Evolutionary conservation across 345 rosid species (phyloP).

Genomic region (Odontarrhena argentea): DNA sequence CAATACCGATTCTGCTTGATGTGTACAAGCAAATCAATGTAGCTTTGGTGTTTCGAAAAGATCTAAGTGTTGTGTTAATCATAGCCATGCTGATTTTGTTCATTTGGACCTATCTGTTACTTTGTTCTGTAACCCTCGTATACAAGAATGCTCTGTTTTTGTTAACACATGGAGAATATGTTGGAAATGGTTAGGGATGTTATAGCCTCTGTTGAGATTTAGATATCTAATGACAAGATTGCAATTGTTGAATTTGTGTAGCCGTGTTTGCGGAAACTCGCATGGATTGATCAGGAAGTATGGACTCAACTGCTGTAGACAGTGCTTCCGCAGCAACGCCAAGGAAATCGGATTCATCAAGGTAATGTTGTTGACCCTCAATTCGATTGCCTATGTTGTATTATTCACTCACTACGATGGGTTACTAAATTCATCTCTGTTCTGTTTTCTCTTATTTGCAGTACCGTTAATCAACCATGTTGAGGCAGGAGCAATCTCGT

Average conservation of each 20-base stretch:
- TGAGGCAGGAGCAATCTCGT: not conserved
- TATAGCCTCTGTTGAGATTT: not conserved
- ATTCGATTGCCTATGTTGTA: not conserved
- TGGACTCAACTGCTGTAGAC: slow-evolving; percentile 45
- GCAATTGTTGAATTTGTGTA: not conserved
- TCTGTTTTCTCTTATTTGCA: slow-evolving; percentile 9
- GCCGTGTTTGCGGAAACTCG: slow-evolving; percentile 46
- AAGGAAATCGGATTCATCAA: slow-evolving; percentile 57
- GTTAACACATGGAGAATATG: not conserved
- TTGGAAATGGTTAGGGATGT: not conserved
- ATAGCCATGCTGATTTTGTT: too few relatives aligned
- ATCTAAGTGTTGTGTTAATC: too few relatives aligned
- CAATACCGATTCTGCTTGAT: too few relatives aligned
- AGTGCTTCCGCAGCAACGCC: slow-evolving; percentile 49
- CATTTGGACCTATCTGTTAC: too few relatives aligned
- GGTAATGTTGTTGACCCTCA: slow-evolving; percentile 34
- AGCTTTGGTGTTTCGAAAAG: too few relatives aligned
- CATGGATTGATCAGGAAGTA: slow-evolving; percentile 49
- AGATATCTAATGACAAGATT: not conserved
- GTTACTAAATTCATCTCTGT: not conserved
- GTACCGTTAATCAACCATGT: slow-evolving; percentile 30
- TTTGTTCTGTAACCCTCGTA: too few relatives aligned
- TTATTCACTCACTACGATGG: not conserved
- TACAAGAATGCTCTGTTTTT: too few relatives aligned
- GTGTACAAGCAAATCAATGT: too few relatives aligned